Conservation (phyloP, 495 filamentous ascomycete species). For the Penicillium flavigenum region DNA sequence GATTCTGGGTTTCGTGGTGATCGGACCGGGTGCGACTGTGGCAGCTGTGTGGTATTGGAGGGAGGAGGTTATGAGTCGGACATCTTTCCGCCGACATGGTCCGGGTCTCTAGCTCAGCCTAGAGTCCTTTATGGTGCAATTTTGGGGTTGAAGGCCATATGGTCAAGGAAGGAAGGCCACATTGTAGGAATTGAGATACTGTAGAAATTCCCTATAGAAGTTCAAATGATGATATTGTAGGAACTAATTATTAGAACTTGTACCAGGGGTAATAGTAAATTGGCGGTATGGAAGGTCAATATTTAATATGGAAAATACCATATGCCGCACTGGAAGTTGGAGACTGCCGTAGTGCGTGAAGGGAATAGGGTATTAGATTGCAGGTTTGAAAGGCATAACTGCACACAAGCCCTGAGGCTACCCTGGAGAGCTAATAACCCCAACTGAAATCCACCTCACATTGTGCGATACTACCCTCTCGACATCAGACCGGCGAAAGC, state of each 20-base stretch:
- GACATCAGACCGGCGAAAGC: conserved; percentile 24
- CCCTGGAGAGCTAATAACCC: not conserved
- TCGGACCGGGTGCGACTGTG: conserved; percentile 20
- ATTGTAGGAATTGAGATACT: too few relatives aligned
- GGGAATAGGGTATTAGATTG: not conserved
- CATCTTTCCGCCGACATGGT: not conserved
- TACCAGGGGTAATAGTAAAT: too few relatives aligned
- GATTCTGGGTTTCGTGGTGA: not conserved
- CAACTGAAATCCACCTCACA: conserved; percentile 3
- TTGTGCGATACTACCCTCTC: conserved; percentile 19
- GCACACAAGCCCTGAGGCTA: not conserved
- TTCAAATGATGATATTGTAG: too few relatives aligned
- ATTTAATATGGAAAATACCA: too few relatives aligned
- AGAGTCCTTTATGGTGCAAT: not conserved
- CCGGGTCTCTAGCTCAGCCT: not conserved
- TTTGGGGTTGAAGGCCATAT: not conserved
- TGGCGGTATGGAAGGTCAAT: too few relatives aligned
- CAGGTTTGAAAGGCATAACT: not conserved
- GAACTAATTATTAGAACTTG: too few relatives aligned
- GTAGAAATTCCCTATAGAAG: too few relatives aligned
- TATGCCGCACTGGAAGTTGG: too few relatives aligned
- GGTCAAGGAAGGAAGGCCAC: not conserved
- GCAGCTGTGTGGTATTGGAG: conserved; percentile 25
- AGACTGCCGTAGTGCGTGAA: too few relatives aligned
- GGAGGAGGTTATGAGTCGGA: conserved; percentile 13